These are phyloP conservation scores for Cordyceps farinosa DNA, from an alignment of 2,329 filamentous ascomycete genomes.

Conservation along the genomic window DNA sequence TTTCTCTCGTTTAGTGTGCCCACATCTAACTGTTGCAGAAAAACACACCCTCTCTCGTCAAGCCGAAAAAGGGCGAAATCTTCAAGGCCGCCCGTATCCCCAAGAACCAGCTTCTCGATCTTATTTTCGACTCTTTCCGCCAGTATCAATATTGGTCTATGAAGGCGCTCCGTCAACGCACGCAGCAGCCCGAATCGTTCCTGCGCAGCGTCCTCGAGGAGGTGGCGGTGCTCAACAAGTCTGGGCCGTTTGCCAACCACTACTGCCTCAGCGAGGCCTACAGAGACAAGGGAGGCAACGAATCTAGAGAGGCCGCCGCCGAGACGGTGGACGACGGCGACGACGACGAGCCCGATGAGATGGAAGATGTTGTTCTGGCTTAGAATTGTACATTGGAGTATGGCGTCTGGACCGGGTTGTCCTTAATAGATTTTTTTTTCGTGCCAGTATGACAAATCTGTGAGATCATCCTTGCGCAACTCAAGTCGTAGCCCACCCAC, in stretches of 20 bases:
- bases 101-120: constrained; percentile 81
- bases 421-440: background rate
- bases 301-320: constrained; percentile 50
- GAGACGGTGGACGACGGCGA: constrained; percentile 61
- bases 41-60: constrained; percentile 45
- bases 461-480: background rate
- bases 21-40: constrained; percentile 41
- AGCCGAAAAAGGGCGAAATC: constrained; percentile 65
- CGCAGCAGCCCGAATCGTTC: constrained; percentile 90
- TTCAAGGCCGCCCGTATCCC: constrained; percentile 84
- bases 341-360: constrained; percentile 67
- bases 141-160: constrained; percentile 93
- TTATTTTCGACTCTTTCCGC: constrained; percentile 78
- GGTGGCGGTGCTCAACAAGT: constrained; percentile 77
- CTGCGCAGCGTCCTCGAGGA: constrained; percentile 80
- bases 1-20: background rate
- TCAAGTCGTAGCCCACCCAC: background rate
- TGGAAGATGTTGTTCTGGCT: constrained; percentile 64
- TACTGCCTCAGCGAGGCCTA: constrained; percentile 72
- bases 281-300: constrained; percentile 35
- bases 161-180: constrained; percentile 71
- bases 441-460: background rate
- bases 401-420: background rate
- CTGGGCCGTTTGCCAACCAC: constrained; percentile 77
- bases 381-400: constrained; percentile 4